Percentiles rank a stretch among this genome's conserved stretches.
Conservation (phyloP, 1,284 basidiomycete genomes). For the Mycosarcoma maydis region DNA sequence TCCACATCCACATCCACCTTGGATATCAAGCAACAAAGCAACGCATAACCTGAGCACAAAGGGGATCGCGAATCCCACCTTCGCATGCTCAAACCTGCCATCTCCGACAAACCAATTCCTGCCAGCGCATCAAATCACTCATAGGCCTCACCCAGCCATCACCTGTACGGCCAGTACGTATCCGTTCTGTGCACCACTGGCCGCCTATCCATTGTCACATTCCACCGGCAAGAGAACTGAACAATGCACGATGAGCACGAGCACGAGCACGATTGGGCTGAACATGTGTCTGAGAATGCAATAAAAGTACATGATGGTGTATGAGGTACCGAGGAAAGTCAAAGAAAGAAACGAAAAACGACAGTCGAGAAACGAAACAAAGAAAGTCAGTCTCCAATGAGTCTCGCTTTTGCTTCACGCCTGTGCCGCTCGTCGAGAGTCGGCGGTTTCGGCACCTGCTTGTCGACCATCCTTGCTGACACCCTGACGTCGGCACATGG, state of each 20-base stretch:
- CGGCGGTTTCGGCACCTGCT: slow-evolving; percentile 43
- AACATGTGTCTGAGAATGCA: slow-evolving; percentile 10
- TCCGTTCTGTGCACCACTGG: too few species aligned
- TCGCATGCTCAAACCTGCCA: slow-evolving; percentile 21
- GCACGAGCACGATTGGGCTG: not conserved
- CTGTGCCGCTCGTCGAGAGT: slow-evolving; percentile 41
- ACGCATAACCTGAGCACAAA: slow-evolving; percentile 14
- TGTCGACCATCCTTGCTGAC: slow-evolving; percentile 41
- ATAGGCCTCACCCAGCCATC: too few species aligned
- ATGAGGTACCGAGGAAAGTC: too few species aligned
- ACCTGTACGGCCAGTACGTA: too few species aligned
- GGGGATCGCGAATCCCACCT: slow-evolving; percentile 26
- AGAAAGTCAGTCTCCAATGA: too few species aligned
- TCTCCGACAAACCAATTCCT: slow-evolving; percentile 39
- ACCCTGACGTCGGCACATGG: slow-evolving; percentile 53
- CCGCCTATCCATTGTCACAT: too few species aligned
- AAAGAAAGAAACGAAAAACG: too few species aligned
- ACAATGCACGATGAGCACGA: too few species aligned
- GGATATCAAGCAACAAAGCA: slow-evolving; percentile 29
- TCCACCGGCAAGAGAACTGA: too few species aligned
- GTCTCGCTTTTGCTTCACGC: too few species aligned
- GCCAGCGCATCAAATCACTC: slow-evolving; percentile 13
- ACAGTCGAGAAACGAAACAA: too few species aligned
- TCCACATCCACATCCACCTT: slow-evolving; percentile 12
- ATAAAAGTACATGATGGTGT: slow-evolving; percentile 43